A percentile compares a stretch with the other conserved stretches of the same genome.
Conservation (phyloP, 192 early-diverging fungal species). For the Allomyces arbusculus region DNA sequence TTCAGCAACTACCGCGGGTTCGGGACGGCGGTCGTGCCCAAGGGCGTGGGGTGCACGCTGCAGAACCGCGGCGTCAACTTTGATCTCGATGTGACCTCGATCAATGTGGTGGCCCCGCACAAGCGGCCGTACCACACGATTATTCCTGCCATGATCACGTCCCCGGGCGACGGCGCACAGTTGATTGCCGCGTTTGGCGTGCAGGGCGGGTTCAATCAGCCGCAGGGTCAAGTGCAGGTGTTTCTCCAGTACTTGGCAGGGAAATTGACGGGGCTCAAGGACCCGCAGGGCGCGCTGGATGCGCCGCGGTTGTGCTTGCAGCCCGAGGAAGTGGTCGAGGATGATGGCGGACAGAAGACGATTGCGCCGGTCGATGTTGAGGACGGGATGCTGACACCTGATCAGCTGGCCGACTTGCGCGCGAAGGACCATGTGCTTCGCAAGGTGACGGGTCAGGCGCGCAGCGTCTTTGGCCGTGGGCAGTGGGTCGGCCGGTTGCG, state of each 20-base stretch:
- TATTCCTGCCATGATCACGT: slow-evolving; percentile 44
- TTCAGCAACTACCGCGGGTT: slow-evolving; percentile 30
- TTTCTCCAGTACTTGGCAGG: slow-evolving; percentile 27
- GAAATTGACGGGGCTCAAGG: slow-evolving; percentile 5
- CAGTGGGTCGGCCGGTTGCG: slow-evolving; percentile 28
- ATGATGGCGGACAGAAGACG: no score
- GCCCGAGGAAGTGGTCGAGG: slow-evolving; percentile 3
- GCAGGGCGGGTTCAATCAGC: slow-evolving; percentile 65
- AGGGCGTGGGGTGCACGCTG: slow-evolving; percentile 39
- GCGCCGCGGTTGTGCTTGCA: slow-evolving; percentile 41
- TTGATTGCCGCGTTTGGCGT: slow-evolving; percentile 13
- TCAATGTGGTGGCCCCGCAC: slow-evolving; percentile 39
- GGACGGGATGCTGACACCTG: slow-evolving; percentile 25
- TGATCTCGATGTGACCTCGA: slow-evolving; percentile 27
- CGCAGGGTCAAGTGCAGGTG: slow-evolving; percentile 67
- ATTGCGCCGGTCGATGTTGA: slow-evolving; percentile 27
- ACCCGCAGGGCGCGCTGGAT: slow-evolving; percentile 47
- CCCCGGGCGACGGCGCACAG: not conserved
- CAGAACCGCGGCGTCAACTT: slow-evolving; percentile 53
- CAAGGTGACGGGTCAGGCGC: slow-evolving; percentile 15
- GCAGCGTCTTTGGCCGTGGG: slow-evolving; percentile 47
- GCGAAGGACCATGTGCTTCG: slow-evolving; percentile 31
- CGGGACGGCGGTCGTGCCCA: slow-evolving; percentile 29
- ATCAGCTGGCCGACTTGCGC: no score
- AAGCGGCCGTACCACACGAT: slow-evolving; percentile 70